A percentile compares a stretch with the other conserved stretches of the same genome.
phyloP scores from a whole-genome alignment of 495 filamentous ascomycete species.

The Usnea hakonensis region DNA sequence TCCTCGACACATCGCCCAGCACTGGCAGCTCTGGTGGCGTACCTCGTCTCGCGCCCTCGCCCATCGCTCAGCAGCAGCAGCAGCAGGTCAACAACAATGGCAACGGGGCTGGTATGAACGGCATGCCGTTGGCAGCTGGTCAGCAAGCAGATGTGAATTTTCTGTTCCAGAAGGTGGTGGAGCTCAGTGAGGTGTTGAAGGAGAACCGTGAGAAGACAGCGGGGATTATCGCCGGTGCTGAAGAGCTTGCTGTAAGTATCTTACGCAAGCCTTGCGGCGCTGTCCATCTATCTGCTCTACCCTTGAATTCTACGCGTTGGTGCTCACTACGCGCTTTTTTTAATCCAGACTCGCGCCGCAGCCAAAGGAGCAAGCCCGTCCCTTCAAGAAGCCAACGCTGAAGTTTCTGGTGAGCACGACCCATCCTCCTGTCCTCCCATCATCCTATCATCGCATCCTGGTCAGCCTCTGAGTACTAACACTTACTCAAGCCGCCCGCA shows the following conservation, averaged over 20 bases:
- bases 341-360: constrained; percentile 34
- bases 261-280: neutral
- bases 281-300: constrained; percentile 5
- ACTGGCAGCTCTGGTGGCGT: constrained; percentile 13
- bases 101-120: constrained; percentile 42
- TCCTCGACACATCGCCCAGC: constrained; percentile 21
- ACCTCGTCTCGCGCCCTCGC: constrained; percentile 18
- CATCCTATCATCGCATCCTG: neutral
- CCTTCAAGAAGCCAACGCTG: constrained; percentile 42
- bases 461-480: neutral
- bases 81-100: constrained; percentile 47
- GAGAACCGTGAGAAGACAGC: constrained; percentile 71
- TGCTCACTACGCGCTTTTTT: neutral
- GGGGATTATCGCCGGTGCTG: constrained; percentile 61
- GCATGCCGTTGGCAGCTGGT: constrained; percentile 63
- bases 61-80: constrained; percentile 24
- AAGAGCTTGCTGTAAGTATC: constrained; percentile 48
- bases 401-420: constrained; percentile 35
- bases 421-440: neutral
- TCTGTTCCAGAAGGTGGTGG: constrained; percentile 74
- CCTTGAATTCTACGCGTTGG: neutral
- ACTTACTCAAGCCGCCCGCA: constrained; percentile 35
- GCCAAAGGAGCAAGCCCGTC: constrained; percentile 38
- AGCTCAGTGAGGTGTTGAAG: constrained; percentile 66
- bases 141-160: constrained; percentile 84